Base-by-base conservation (phyloP, 2,329 filamentous ascomycete genomes). In the Ascochyta fabae region DNA sequence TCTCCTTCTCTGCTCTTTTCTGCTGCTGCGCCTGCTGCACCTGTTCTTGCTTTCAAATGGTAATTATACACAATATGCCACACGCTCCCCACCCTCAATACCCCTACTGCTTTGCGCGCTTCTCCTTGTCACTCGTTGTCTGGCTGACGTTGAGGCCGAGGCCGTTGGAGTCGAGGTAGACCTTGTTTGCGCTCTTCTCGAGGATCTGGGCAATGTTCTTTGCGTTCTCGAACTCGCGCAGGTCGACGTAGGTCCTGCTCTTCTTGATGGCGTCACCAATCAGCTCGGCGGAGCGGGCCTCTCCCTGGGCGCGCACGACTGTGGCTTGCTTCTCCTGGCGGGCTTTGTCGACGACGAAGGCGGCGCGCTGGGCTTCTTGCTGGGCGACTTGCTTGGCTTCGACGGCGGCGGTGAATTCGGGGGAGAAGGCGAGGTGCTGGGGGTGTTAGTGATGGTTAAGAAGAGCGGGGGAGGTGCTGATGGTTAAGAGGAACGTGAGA, bases 201-300 rank as follows among this genome's bases (percentile, higher is more conserved):
- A 99, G 77, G 67, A 96, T 88, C 67, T 84, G 78, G n/a, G 95
- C 95, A 78, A 99, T 96, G 53, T 86, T 84, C 65, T 91, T 86
- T 6, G 95, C 95, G 72, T 97, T 99, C 82, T 99, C 95, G 70
- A 99, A 96, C 84, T 96, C 95, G 81, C 96, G 91, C 74, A 99
- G 86, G 79, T 98, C 95, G 62, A 99, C 87, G 77, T 99, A 99
- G 64, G 92, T 90, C 81, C 93, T 90, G 83, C 86, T 96, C 89
- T 98, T 99, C 91, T 98, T 99, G 87, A 99, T 96, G 59, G 95
- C 95, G 48, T 99, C 95, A 79, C 95, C 95, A 72, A 99, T 97
- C 62, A 99, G 88, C 81, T 99, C 93, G 42, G 95, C 95, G 35
- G 95, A 98, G 65, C 95, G 91, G 45, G 95, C 95, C 82, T 99